phyloP scores from a whole-genome alignment of 495 filamentous ascomycete species.

The Aspergillus panamensis region DNA sequence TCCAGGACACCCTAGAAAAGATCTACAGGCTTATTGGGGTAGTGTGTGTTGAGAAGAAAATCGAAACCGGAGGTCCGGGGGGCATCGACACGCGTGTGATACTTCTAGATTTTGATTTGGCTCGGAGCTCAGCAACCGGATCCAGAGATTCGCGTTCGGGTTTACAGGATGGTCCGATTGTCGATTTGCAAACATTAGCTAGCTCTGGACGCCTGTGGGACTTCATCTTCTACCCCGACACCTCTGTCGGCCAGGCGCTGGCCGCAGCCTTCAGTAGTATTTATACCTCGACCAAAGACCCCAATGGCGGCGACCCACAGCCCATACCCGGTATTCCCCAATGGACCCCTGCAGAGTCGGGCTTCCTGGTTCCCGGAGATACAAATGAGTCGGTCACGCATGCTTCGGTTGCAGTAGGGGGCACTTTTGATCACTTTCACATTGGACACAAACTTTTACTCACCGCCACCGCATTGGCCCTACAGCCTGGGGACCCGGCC shows the following conservation, averaged over 20 bases:
- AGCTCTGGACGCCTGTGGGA: slow-evolving; percentile 64
- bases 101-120: slow-evolving; percentile 58
- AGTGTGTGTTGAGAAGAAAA: slow-evolving; percentile 56
- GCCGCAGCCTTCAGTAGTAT: slow-evolving; percentile 31
- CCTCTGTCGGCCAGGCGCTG: slow-evolving; percentile 50
- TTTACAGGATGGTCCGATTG: slow-evolving; percentile 54
- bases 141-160: slow-evolving; percentile 29
- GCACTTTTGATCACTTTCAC: slow-evolving; percentile 96
- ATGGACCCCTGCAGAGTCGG: slow-evolving; percentile 23
- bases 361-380: slow-evolving; percentile 25
- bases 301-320: slow-evolving; percentile 25
- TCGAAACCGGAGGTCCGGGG: slow-evolving; percentile 62
- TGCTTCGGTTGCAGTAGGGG: slow-evolving; percentile 73
- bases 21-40: slow-evolving; percentile 75
- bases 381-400: slow-evolving; percentile 32
- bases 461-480: slow-evolving; percentile 73
- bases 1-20: slow-evolving; percentile 68
- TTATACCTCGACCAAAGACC: slow-evolving; percentile 19
- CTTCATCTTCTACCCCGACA: slow-evolving; percentile 62
- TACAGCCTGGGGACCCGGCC: slow-evolving; percentile 44
- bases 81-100: slow-evolving; percentile 77
- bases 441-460: slow-evolving; percentile 93
- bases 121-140: slow-evolving; percentile 21
- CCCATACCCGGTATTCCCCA: slow-evolving; percentile 31
- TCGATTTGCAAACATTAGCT: slow-evolving; percentile 65